Conservation (phyloP, 495 filamentous ascomycete species). For the Neurospora sp. region DNA sequence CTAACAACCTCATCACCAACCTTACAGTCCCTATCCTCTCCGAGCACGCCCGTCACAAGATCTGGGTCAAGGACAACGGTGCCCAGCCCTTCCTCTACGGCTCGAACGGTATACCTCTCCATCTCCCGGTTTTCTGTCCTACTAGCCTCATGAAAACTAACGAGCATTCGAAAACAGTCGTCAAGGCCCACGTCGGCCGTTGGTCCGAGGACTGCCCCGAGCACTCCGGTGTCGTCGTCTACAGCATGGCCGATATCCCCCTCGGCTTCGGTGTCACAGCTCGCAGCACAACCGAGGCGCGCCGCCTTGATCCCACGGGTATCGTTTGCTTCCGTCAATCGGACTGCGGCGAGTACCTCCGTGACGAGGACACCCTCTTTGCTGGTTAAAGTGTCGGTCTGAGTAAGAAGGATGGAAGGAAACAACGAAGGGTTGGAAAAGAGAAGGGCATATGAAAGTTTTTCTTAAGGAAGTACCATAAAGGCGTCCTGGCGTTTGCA, state of each 20-base stretch:
- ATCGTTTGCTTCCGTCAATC: conserved; percentile 78
- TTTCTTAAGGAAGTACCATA: conserved; percentile 7
- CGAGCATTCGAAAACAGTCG: conserved; percentile 29
- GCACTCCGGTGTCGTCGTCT: conserved; percentile 68
- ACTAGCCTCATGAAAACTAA: background rate
- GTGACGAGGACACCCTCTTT: conserved; percentile 59
- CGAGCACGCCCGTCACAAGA: conserved; percentile 81
- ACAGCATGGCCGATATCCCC: conserved; percentile 65
- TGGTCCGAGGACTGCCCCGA: conserved; percentile 81
- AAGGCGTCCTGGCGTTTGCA: conserved; percentile 17
- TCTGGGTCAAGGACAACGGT: conserved; percentile 92
- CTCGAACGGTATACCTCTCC: conserved; percentile 13
- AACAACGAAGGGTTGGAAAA: background rate
- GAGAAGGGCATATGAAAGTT: conserved; percentile 1
- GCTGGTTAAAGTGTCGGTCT: conserved; percentile 21
- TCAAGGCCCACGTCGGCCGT: conserved; percentile 85
- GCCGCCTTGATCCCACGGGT: conserved; percentile 78
- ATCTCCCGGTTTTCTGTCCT: background rate
- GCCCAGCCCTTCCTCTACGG: conserved; percentile 91
- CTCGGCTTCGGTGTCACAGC: conserved; percentile 68
- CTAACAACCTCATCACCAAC: background rate
- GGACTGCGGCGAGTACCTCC: conserved; percentile 85
- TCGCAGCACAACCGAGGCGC: conserved; percentile 68
- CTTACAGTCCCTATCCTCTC: conserved; percentile 63
- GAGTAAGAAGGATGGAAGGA: conserved; percentile 2